These are phyloP conservation scores for Penicillium brasilianum DNA, from an alignment of 2,329 filamentous ascomycete genomes.

Conservation along the genomic window DNA sequence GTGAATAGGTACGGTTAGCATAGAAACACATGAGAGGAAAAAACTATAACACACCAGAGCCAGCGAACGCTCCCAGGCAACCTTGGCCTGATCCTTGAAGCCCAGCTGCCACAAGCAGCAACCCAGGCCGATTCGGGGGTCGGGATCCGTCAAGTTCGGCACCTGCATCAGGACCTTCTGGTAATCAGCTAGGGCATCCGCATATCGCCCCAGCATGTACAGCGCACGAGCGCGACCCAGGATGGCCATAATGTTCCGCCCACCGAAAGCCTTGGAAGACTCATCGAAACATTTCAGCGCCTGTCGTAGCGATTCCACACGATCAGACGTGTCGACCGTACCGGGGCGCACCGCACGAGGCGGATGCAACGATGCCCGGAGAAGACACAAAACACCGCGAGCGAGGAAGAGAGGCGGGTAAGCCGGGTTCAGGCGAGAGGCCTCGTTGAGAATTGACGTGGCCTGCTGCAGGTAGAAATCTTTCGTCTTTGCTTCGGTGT, in stretches of 20 bases:
- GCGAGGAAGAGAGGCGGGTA: constrained; percentile 91
- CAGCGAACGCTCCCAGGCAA: constrained; percentile 85
- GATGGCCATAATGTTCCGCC: constrained; percentile 88
- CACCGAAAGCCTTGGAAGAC: constrained; percentile 80
- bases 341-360: constrained; percentile 70
- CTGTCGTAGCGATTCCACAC: constrained; percentile 77
- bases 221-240: constrained; percentile 87
- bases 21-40: neutral
- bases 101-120: constrained; percentile 97
- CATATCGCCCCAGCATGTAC: constrained; percentile 84
- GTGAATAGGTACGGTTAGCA: constrained; percentile 9
- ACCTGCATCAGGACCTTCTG: constrained; percentile 86
- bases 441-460: constrained; percentile 92
- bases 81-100: constrained; percentile 88
- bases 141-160: constrained; percentile 86
- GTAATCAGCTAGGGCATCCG: constrained; percentile 81
- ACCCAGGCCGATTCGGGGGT: constrained; percentile 93
- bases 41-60: constrained; percentile 65
- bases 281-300: constrained; percentile 95
- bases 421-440: constrained; percentile 88
- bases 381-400: constrained; percentile 83
- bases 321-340: constrained; percentile 69
- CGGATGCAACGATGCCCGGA: constrained; percentile 82
- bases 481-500: constrained; percentile 82
- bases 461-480: constrained; percentile 89